These are phyloP conservation scores for Eucalyptus virginea DNA, from an alignment of 345 rosid species.

Conservation along the genomic window DNA sequence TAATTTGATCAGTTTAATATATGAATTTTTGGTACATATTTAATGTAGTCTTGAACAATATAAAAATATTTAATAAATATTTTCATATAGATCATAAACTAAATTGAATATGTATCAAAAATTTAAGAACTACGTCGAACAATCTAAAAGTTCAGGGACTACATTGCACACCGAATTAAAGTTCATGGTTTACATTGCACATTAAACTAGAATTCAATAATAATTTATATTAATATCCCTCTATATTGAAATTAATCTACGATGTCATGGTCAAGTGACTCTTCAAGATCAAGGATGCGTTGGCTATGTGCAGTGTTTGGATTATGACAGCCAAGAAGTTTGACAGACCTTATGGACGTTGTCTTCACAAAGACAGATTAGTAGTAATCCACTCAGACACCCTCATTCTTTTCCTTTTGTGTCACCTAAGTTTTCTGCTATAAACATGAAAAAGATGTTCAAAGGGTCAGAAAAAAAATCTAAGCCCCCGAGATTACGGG, in stretches of 20 bases:
- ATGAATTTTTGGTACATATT: too few relatives aligned
- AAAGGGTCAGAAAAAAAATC: neutral
- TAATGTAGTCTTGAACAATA: too few relatives aligned
- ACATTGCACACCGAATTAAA: too few relatives aligned
- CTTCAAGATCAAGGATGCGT: neutral
- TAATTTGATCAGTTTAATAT: too few relatives aligned
- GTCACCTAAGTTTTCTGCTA: neutral
- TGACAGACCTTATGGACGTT: neutral
- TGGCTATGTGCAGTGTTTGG: neutral
- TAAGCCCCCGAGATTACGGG: neutral
- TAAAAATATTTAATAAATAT: too few relatives aligned
- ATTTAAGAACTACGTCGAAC: rapidly evolving
- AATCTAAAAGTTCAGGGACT: too few relatives aligned
- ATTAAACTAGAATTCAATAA: too few relatives aligned
- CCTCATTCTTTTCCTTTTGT: neutral
- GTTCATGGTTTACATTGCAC: neutral
- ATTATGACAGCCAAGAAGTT: neutral
- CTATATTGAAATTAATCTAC: neutral
- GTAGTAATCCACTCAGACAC: neutral
- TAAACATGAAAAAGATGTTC: neutral
- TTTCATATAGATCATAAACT: too few relatives aligned
- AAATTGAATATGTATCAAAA: neutral
- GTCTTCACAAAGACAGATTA: neutral
- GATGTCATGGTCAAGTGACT: neutral
- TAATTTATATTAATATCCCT: too few relatives aligned